phyloP scores from a whole-genome alignment of 495 filamentous ascomycete species.

The Penicillium flavigenum region DNA sequence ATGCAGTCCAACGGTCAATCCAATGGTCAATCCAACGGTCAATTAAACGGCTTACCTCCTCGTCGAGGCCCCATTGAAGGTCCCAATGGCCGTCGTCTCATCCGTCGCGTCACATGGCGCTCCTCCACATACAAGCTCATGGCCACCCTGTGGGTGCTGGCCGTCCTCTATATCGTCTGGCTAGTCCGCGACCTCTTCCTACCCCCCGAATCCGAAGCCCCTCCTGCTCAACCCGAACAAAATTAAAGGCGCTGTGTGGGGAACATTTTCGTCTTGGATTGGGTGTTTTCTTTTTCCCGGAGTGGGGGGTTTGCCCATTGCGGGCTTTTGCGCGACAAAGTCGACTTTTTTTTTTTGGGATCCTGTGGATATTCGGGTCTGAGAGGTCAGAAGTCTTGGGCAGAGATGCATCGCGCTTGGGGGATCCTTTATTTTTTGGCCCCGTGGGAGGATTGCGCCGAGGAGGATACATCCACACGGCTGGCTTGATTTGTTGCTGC shows the following conservation, averaged over 20 bases:
- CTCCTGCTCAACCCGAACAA: slow-evolving; percentile 8
- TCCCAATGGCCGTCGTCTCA: slow-evolving; percentile 45
- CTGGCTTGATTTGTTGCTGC: background rate
- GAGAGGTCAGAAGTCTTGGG: background rate
- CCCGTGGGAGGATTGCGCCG: background rate
- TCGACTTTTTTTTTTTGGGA: background rate
- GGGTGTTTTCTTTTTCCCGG: background rate
- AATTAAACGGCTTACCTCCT: slow-evolving; percentile 12
- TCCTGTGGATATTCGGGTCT: background rate
- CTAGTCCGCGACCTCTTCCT: slow-evolving; percentile 49
- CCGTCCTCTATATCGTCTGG: slow-evolving; percentile 49
- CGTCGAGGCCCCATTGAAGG: slow-evolving; percentile 47
- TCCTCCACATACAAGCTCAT: slow-evolving; percentile 52
- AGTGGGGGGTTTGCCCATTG: background rate
- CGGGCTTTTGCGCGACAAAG: background rate
- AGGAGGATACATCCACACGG: background rate
- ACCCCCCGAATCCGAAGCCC: slow-evolving; percentile 28
- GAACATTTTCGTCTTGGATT: background rate
- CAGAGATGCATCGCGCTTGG: background rate
- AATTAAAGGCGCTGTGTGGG: slow-evolving; percentile 8
- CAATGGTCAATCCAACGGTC: slow-evolving; percentile 2
- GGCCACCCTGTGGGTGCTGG: slow-evolving; percentile 48
- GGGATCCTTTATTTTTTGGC: background rate
- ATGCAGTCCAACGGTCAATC: slow-evolving; percentile 23
- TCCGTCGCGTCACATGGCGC: slow-evolving; percentile 52